phyloP scores from a whole-genome alignment of 164 flowering plant species.

The Akebia trifoliata region DNA sequence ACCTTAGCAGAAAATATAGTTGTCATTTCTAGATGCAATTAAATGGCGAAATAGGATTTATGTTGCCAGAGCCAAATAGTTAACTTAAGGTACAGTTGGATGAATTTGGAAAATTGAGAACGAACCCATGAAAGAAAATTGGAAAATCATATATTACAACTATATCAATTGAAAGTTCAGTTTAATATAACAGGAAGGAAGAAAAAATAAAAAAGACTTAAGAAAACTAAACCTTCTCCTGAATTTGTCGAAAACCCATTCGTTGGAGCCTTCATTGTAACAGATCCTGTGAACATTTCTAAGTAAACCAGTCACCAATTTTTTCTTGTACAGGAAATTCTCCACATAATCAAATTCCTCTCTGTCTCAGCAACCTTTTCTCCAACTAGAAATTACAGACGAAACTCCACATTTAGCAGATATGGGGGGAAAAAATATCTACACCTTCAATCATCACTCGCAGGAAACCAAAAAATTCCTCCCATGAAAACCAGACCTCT shows the following conservation, averaged over 20 bases:
- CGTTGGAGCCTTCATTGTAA: conserved; percentile 69
- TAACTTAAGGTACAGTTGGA: too few relatives aligned
- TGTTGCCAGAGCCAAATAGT: too few relatives aligned
- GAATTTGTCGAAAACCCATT: conserved; percentile 57
- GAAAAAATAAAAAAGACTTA: too few relatives aligned
- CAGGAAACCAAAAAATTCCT: neutral
- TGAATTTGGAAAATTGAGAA: too few relatives aligned
- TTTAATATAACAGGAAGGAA: neutral
- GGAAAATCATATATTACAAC: neutral
- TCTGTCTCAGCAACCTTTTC: neutral
- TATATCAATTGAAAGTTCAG: neutral
- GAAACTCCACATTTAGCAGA: neutral
- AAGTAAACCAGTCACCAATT: neutral
- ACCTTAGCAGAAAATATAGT: too few relatives aligned
- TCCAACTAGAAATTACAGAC: neutral
- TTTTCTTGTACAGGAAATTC: neutral
- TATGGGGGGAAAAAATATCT: neutral
- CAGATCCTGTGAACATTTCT: conserved; percentile 3
- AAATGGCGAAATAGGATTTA: too few relatives aligned
- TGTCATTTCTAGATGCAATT: too few relatives aligned
- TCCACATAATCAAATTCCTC: neutral
- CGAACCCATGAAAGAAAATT: neutral
- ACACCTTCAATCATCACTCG: neutral
- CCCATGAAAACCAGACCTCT: too few relatives aligned
- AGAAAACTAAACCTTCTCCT: conserved; percentile 49